Conservation (phyloP, 2,329 filamentous ascomycete species). For the Ophioceras dolichostomum region DNA sequence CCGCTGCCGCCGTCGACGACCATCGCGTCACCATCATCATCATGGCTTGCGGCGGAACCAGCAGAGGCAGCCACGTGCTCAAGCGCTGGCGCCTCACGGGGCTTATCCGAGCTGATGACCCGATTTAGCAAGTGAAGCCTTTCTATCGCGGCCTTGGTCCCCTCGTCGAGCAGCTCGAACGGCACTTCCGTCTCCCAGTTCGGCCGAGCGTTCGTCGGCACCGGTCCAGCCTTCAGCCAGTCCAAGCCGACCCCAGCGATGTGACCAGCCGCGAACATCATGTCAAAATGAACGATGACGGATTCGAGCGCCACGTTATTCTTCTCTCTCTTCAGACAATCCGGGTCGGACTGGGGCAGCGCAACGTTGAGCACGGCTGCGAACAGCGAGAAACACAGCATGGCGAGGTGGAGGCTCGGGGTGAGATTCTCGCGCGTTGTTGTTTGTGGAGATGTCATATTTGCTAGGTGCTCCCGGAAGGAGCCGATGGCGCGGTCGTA, state of each 20-base stretch:
- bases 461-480: background rate
- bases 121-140: background rate
- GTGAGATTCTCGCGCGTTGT: background rate
- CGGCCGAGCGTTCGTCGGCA: background rate
- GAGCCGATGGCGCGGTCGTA: background rate
- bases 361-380: background rate
- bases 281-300: background rate
- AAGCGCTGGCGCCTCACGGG: background rate
- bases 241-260: background rate
- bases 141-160: background rate
- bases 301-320: background rate
- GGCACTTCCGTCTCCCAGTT: background rate
- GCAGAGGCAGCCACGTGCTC: background rate
- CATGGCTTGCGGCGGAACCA: no score
- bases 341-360: background rate
- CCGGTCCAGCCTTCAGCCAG: background rate
- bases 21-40: no score
- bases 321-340: no score
- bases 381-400: background rate
- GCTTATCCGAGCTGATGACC: background rate
- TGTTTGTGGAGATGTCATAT: no score
- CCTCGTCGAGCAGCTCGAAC: background rate
- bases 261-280: background rate
- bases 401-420: background rate
- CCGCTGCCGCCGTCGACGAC: background rate